A percentile compares a stretch with the other conserved stretches of the same genome.
These are phyloP conservation scores for Blumeria graminis DNA, from an alignment of 2,329 filamentous ascomycete species.

Conservation along the genomic window DNA sequence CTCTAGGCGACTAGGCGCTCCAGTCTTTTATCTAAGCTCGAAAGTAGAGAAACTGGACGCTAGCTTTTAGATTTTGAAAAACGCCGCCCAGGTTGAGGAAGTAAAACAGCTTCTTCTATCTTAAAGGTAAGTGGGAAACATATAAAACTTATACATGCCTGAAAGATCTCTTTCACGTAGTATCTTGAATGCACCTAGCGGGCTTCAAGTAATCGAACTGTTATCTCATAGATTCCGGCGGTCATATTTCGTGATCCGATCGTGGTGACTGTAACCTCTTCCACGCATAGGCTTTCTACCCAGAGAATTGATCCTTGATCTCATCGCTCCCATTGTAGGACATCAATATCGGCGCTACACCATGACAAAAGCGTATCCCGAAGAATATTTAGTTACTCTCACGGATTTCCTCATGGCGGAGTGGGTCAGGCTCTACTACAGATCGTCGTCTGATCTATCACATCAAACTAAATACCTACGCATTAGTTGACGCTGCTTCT, in stretches of 20 bases:
- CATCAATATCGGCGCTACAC: neutral
- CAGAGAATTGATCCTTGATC: neutral
- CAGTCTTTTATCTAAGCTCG: neutral
- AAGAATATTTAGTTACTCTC: neutral
- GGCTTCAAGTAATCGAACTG: neutral
- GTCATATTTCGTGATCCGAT: neutral
- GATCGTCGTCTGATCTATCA: neutral
- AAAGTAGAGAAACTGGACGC: neutral
- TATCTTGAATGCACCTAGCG: neutral
- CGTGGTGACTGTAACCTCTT: neutral
- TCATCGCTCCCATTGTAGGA: neutral
- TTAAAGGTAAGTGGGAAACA: neutral
- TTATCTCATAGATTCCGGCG: neutral
- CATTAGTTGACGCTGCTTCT: neutral
- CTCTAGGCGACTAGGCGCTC: neutral
- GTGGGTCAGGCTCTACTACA: neutral
- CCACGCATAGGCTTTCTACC: neutral
- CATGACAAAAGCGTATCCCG: neutral
- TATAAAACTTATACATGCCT: too few species aligned
- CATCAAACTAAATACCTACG: neutral
- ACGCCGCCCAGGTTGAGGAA: neutral
- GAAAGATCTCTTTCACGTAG: too few species aligned
- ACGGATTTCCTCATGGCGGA: neutral
- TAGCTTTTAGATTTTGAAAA: neutral
- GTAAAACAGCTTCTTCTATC: neutral